Conservation (phyloP, 352 stramenopile species). For the Globisporangium parvum region DNA sequence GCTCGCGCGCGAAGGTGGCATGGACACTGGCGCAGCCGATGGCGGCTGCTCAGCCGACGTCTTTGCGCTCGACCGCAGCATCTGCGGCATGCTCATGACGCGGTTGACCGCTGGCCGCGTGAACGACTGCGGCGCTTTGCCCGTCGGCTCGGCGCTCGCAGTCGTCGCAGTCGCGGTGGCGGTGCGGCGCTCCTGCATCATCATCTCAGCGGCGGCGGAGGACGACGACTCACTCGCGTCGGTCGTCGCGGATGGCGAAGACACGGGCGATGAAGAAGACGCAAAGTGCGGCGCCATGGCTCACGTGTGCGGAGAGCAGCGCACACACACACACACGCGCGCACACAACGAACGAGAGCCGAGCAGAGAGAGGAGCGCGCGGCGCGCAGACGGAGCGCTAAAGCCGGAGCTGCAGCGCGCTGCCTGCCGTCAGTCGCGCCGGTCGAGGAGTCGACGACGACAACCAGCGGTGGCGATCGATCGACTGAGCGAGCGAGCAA, state of each 20-base stretch:
- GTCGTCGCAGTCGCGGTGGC: neutral
- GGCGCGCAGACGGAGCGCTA: neutral
- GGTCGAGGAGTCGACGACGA: neutral
- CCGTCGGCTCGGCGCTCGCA: neutral
- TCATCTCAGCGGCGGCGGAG: neutral
- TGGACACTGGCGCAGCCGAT: neutral
- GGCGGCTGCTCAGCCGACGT: neutral
- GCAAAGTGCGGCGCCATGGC: slow-evolving; percentile 15
- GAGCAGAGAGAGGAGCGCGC: neutral
- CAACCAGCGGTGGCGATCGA: neutral
- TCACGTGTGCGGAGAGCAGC: neutral
- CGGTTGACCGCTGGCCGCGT: neutral
- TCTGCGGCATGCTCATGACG: slow-evolving; percentile 12
- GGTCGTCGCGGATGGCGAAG: slow-evolving; percentile 6
- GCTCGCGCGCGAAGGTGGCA: neutral
- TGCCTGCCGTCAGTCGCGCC: neutral
- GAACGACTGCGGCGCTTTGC: neutral
- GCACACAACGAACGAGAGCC: too few relatives aligned
- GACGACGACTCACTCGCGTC: slow-evolving; percentile 7
- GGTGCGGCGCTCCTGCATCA: neutral
- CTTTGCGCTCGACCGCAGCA: slow-evolving; percentile 10
- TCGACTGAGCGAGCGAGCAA: too few relatives aligned
- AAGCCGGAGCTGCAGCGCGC: neutral
- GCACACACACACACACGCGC: neutral
- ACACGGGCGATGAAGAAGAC: slow-evolving; percentile 4